A percentile compares a stretch with the other conserved stretches of the same genome.
Evolutionary conservation across 179 eudicot species (phyloP).

Genomic region (Gypsophila paniculata): DNA sequence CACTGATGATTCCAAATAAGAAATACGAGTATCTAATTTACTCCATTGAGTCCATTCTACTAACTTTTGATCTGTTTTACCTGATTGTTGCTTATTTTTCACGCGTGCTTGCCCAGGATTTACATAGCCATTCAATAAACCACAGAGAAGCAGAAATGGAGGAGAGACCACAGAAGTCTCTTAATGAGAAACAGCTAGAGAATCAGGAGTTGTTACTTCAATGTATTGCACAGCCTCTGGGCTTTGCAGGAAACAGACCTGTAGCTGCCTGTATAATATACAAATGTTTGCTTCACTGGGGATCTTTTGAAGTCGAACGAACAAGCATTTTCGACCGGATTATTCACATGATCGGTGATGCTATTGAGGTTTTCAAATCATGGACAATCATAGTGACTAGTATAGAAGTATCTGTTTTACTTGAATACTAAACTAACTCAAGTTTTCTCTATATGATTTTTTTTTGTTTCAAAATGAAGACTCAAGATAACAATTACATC

Average conservation of each 20-base stretch:
- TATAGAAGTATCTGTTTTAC: slow-evolving; percentile 4
- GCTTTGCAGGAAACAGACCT: slow-evolving; percentile 75
- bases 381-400: not conserved
- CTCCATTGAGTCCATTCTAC: not conserved
- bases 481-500: slow-evolving; percentile 81
- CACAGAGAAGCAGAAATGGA: slow-evolving; percentile 68
- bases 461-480: slow-evolving; percentile 36
- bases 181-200: slow-evolving; percentile 86
- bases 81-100: not conserved
- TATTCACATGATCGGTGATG: slow-evolving; percentile 85
- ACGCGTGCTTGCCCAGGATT: slow-evolving; percentile 43
- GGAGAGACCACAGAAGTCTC: slow-evolving; percentile 90
- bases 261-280: slow-evolving; percentile 84
- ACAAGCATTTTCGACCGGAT: slow-evolving; percentile 82
- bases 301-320: slow-evolving; percentile 96
- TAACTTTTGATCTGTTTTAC: not conserved
- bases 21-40: not conserved
- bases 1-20: slow-evolving; percentile 1
- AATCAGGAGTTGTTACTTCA: slow-evolving; percentile 73
- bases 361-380: slow-evolving; percentile 63
- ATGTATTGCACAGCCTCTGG: slow-evolving; percentile 70
- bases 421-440: slow-evolving; percentile 6
- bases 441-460: not conserved
- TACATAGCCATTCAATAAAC: slow-evolving; percentile 70
- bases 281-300: slow-evolving; percentile 93